Conservation (phyloP, 495 filamentous ascomycete genomes). For the Halenospora varia region DNA sequence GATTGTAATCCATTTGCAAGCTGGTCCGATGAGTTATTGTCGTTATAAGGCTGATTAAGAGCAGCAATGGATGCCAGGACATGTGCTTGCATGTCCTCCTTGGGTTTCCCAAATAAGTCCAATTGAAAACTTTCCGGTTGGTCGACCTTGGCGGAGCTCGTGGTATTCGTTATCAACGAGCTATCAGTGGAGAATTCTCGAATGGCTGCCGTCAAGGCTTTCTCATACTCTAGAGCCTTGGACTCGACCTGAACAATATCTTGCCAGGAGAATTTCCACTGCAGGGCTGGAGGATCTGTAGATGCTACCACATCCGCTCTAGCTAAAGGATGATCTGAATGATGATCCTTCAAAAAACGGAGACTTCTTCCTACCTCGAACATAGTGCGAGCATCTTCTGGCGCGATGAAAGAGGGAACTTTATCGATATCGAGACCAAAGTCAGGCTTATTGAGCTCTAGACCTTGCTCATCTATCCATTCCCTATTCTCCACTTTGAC, state of each 20-base stretch:
- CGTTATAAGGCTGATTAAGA: conserved; percentile 31
- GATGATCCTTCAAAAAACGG: conserved; percentile 64
- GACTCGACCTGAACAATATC: conserved; percentile 60
- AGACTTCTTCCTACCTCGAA: conserved; percentile 79
- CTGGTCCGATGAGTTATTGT: background rate
- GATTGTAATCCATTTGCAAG: conserved; percentile 9
- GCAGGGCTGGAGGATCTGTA: conserved; percentile 51
- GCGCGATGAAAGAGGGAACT: conserved; percentile 63
- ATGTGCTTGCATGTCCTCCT: conserved; percentile 42
- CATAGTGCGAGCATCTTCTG: conserved; percentile 58
- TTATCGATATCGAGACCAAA: conserved; percentile 56
- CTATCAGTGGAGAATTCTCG: conserved; percentile 6
- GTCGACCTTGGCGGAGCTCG: too few species aligned
- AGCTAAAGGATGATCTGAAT: conserved; percentile 74
- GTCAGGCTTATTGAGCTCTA: conserved; percentile 47
- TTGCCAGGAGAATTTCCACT: conserved; percentile 75
- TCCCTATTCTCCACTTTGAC: conserved; percentile 55
- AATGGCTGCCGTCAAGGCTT: conserved; percentile 40
- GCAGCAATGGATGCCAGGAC: conserved; percentile 46
- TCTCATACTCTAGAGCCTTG: conserved; percentile 61
- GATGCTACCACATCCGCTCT: conserved; percentile 39
- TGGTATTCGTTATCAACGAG: background rate
- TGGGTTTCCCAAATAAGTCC: conserved; percentile 44
- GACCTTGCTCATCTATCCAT: conserved; percentile 49
- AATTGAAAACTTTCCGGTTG: conserved; percentile 1